Conservation (phyloP, 345 rosid species). For the Euphorbia pulcherrima region DNA sequence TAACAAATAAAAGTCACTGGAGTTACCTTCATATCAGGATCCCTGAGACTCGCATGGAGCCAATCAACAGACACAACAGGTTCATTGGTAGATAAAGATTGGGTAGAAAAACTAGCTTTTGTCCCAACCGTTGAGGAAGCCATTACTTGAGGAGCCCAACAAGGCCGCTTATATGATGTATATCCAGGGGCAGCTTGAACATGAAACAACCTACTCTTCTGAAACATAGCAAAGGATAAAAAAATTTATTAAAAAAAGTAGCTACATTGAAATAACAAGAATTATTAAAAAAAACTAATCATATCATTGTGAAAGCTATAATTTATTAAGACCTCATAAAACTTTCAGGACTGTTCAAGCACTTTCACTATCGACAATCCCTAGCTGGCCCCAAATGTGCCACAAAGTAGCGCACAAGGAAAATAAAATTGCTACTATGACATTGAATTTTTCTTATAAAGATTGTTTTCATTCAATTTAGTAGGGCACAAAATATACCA, state of each 20-base stretch:
- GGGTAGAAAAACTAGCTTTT: constrained; percentile 41
- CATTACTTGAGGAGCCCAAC: constrained; percentile 41
- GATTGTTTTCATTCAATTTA: background rate
- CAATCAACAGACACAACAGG: constrained; percentile 94
- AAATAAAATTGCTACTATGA: background rate
- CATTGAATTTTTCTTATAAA: background rate
- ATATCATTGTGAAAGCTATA: background rate
- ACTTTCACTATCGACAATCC: too few species aligned
- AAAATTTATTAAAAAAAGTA: background rate
- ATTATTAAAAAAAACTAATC: background rate
- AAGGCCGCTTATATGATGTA: constrained; percentile 28
- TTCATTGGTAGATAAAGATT: constrained; percentile 48
- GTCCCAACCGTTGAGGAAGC: constrained; percentile 40
- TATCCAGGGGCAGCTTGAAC: constrained; percentile 21
- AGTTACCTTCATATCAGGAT: constrained; percentile 76
- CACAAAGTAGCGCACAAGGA: background rate
- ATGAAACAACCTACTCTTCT: constrained; percentile 42
- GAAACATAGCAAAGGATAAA: constrained; percentile 21
- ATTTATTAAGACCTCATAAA: background rate
- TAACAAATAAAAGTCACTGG: background rate
- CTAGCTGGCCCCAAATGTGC: too few species aligned
- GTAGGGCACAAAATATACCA: background rate
- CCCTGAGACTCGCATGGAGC: constrained; percentile 76
- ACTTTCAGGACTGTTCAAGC: too few species aligned
- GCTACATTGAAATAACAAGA: background rate